A percentile compares a stretch with the other conserved stretches of the same genome.
Conservation (phyloP, 1,139 yeast species). For the Blastobotrys capitulatus region DNA sequence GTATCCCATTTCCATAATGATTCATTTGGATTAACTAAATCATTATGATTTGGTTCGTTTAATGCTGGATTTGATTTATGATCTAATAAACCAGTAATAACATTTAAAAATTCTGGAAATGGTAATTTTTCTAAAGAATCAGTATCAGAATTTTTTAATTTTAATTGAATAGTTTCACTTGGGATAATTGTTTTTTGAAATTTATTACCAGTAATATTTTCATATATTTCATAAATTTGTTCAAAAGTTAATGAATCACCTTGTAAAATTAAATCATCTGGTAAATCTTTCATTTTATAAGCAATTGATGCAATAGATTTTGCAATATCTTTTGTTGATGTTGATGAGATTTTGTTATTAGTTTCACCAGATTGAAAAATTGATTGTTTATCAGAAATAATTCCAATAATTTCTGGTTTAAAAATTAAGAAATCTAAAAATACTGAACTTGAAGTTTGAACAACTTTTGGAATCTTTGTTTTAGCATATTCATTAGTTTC, state of each 20-base stretch:
- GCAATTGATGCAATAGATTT: conserved; percentile 7
- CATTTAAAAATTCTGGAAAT: conserved; percentile 22
- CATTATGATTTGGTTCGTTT: conserved; percentile 37
- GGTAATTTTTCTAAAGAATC: conserved; percentile 13
- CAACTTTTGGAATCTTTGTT: not conserved
- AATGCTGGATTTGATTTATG: conserved; percentile 11
- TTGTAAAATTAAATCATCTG: not conserved
- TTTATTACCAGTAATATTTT: conserved; percentile 33
- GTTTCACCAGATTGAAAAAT: conserved; percentile 1
- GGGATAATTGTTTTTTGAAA: conserved; percentile 22
- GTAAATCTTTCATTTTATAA: not conserved
- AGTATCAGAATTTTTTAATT: not conserved
- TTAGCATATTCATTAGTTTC: not conserved
- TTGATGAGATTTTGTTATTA: not conserved
- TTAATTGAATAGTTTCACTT: not conserved
- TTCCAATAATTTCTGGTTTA: not conserved
- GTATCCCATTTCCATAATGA: conserved; percentile 45
- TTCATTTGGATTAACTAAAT: conserved; percentile 47
- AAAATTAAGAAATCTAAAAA: not conserved
- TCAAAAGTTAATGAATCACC: not conserved
- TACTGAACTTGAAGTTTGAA: not conserved
- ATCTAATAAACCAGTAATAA: conserved; percentile 26
- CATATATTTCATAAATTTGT: conserved; percentile 1
- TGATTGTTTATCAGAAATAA: not conserved
- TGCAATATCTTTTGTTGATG: conserved; percentile 2